phyloP scores from a whole-genome alignment of 108 stramenopile species.

The Discostella pseudostelligera region DNA sequence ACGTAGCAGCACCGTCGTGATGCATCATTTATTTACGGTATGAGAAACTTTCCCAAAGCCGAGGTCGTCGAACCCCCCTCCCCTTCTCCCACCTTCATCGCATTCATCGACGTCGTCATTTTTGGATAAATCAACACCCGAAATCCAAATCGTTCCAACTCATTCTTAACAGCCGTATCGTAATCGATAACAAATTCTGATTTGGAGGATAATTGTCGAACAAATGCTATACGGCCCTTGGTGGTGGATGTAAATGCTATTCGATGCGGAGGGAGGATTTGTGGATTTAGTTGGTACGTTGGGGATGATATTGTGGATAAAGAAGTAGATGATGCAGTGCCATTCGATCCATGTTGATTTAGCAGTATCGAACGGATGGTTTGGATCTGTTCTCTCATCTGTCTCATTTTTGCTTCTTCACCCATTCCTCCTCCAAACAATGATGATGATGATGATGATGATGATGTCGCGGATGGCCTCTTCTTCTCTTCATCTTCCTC shows the following conservation, averaged over 20 bases:
- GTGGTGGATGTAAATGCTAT: slow-evolving; percentile 21
- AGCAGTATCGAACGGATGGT: too few species aligned
- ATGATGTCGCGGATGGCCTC: not conserved
- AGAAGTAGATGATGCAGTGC: too few species aligned
- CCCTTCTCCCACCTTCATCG: too few species aligned
- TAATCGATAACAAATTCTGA: slow-evolving; percentile 31
- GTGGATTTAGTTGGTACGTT: slow-evolving; percentile 2
- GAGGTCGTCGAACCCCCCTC: slow-evolving; percentile 11
- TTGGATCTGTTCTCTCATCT: too few species aligned
- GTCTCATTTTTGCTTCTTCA: too few species aligned
- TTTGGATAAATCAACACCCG: slow-evolving; percentile 28
- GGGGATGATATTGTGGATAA: too few species aligned
- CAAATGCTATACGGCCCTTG: slow-evolving; percentile 33
- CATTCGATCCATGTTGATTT: too few species aligned
- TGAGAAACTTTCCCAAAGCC: slow-evolving; percentile 31
- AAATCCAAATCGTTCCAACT: slow-evolving; percentile 45
- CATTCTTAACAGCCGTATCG: slow-evolving; percentile 17
- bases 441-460: too few species aligned
- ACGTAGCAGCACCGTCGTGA: too few species aligned
- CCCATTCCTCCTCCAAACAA: too few species aligned
- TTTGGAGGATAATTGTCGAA: slow-evolving; percentile 20
- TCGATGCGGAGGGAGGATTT: slow-evolving; percentile 35
- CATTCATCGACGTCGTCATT: slow-evolving; percentile 6
- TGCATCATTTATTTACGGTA: slow-evolving; percentile 11
- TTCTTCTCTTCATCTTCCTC: not conserved